Base-by-base conservation (phyloP, 495 filamentous ascomycete genomes). In the Penicillium ochrochloron region DNA sequence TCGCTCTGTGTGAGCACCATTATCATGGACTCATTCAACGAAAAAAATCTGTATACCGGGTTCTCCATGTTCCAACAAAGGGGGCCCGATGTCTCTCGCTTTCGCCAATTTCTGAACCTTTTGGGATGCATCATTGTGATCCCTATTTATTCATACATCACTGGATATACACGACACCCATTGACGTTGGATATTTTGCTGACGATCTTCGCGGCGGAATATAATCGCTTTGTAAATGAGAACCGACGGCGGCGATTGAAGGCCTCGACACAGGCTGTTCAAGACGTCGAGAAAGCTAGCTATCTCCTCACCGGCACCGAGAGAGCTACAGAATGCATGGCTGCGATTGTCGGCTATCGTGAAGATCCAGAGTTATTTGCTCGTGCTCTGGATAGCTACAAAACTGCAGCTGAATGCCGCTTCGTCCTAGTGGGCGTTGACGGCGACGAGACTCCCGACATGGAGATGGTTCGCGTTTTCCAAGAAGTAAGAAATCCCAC, bases 381-480 rank as follows among this genome's bases (percentile, higher is more conserved):
- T 33, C 67, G 71, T 17, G 73, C 72, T 17, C 60, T 76, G 60
- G 65, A 73, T n/a, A 76, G 74, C 56, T 76, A 76, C 59, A 67
- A 61, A 19, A 51, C 42, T 19, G 63, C 72, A 0, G 57, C 68
- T 7, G 72, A 70, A 15, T 70, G 71, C 17, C 70, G 73, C 2
- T 72, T 76, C 27, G 57, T 73, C 39, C 70, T 76, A 1, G 67
- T 73, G 8, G 72, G 74, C 1, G 67, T 76, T 27, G 74, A 76
- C 62, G 74, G 74, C 0, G 68, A 76, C 46, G 63, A 66, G 11
- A 66, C 44, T 5, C 65, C 66, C 3, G 74, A 76, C 52, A 71
- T 70, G 69, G 74, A 76, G 37, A 76, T 76, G 74, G 70, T 73
- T 17, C 57, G 57, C 1, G 71, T 76, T n/a, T 74, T 73, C 17